These are phyloP conservation scores for Colletotrichum sp. DNA, from an alignment of 2,329 filamentous ascomycete species.

Conservation along the genomic window DNA sequence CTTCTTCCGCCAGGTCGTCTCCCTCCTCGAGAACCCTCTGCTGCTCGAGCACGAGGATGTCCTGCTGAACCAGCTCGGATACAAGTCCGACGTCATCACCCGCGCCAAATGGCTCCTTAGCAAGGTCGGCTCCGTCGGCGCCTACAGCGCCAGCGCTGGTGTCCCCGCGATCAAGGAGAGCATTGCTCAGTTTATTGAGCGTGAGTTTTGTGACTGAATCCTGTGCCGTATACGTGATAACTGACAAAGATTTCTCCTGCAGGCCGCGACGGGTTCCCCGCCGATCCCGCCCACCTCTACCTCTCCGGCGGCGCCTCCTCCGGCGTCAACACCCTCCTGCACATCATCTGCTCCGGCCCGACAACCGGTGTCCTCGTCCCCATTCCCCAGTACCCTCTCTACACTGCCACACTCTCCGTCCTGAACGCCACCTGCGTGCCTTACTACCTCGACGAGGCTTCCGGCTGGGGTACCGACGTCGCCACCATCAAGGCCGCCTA, in stretches of 20 bases:
- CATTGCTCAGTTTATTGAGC: constrained; percentile 90
- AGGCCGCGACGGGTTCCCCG: constrained; percentile 87
- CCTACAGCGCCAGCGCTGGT: constrained; percentile 94
- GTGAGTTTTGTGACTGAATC: constrained; percentile 50
- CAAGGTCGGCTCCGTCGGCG: constrained; percentile 88
- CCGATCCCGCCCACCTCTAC: constrained; percentile 83
- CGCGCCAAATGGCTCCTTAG: constrained; percentile 82
- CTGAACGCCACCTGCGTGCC: constrained; percentile 88
- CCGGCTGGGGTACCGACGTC: constrained; percentile 87
- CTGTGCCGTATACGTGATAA: neutral
- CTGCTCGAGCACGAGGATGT: constrained; percentile 84
- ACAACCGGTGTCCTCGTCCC: constrained; percentile 85
- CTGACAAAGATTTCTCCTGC: constrained; percentile 22
- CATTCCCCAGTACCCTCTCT: constrained; percentile 97
- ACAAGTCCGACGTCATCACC: constrained; percentile 88
- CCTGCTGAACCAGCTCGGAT: constrained; percentile 77
- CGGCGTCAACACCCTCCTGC: constrained; percentile 91
- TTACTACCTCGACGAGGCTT: constrained; percentile 89
- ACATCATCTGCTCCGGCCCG: constrained; percentile 81
- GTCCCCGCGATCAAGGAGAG: constrained; percentile 86
- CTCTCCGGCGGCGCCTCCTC: constrained; percentile 91
- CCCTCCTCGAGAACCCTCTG: constrained; percentile 86
- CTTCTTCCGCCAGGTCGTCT: constrained; percentile 97
- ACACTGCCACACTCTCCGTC: constrained; percentile 89
- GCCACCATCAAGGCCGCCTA: constrained; percentile 77